Conservation (phyloP, 108 stramenopile genomes). For the Cyclostephanos invisitatus region DNA sequence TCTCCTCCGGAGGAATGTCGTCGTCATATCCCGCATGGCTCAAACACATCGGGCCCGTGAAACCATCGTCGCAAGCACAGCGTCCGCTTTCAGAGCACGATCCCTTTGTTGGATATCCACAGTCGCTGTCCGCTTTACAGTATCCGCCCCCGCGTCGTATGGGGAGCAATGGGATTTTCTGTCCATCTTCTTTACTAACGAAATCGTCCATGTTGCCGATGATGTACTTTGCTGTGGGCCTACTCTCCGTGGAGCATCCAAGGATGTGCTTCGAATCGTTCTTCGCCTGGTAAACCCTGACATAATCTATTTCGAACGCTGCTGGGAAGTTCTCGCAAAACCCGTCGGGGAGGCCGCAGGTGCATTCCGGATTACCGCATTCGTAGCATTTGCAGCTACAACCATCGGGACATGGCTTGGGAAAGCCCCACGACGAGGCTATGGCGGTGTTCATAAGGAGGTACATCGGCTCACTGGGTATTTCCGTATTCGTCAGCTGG, state of each 20-base stretch:
- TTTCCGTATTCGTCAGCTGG: slow-evolving; percentile 70
- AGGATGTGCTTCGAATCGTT: slow-evolving; percentile 74
- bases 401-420: slow-evolving; percentile 75
- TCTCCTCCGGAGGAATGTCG: slow-evolving; percentile 23
- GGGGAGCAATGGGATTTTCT: slow-evolving; percentile 62
- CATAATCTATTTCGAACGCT: slow-evolving; percentile 84
- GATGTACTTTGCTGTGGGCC: slow-evolving; percentile 85
- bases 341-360: slow-evolving; percentile 80
- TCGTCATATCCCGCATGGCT: slow-evolving; percentile 74
- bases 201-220: slow-evolving; percentile 82
- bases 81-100: slow-evolving; percentile 42
- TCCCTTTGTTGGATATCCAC: slow-evolving; percentile 57
- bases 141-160: slow-evolving; percentile 63
- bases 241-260: slow-evolving; percentile 79
- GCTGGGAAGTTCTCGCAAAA: slow-evolving; percentile 92
- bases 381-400: slow-evolving; percentile 81
- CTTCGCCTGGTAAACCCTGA: slow-evolving; percentile 84
- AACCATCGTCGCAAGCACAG: slow-evolving; percentile 63
- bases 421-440: slow-evolving; percentile 86
- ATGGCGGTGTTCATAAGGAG: slow-evolving; percentile 88
- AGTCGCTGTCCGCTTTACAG: slow-evolving; percentile 54
- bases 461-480: slow-evolving; percentile 91
- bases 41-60: slow-evolving; percentile 72
- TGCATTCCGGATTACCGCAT: slow-evolving; percentile 86
- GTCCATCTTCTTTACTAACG: slow-evolving; percentile 61